These are phyloP conservation scores for Lenwebbia sp. DNA, from an alignment of 345 rosid species.

Conservation along the genomic window DNA sequence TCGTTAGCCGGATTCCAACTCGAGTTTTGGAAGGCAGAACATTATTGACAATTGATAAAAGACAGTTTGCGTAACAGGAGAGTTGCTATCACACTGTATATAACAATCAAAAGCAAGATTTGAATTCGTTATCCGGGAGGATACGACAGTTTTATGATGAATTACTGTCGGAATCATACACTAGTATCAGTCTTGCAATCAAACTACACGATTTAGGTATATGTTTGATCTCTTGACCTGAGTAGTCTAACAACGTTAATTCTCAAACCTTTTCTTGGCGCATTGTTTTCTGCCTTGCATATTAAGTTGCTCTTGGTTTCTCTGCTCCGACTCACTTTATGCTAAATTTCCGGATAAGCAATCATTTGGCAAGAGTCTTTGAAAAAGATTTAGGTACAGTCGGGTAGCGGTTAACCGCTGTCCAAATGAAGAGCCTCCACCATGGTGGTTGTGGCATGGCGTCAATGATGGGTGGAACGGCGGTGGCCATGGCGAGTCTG, in stretches of 20 bases:
- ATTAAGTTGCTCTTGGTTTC: background rate
- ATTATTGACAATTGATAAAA: background rate
- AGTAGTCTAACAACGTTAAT: background rate
- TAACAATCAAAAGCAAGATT: background rate
- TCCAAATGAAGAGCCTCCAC: background rate
- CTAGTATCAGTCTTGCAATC: background rate
- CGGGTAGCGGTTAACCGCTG: background rate
- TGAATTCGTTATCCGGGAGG: background rate
- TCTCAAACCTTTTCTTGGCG: background rate
- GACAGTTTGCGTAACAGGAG: background rate
- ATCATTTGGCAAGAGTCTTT: background rate
- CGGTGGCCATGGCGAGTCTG: background rate
- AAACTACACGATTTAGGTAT: accelerated
- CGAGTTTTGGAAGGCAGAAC: background rate
- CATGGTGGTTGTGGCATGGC: background rate
- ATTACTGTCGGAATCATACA: background rate
- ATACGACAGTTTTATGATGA: background rate
- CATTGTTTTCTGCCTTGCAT: background rate
- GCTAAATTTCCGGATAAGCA: background rate
- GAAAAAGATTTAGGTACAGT: background rate
- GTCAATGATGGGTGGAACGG: background rate
- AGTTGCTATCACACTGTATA: background rate
- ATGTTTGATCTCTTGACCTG: background rate
- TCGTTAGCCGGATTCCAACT: background rate
- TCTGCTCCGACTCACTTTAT: background rate